A percentile compares a stretch with the other conserved stretches of the same genome.
Evolutionary conservation across 352 stramenopile species (phyloP).

Genomic region (Globisporangium alternatum): DNA sequence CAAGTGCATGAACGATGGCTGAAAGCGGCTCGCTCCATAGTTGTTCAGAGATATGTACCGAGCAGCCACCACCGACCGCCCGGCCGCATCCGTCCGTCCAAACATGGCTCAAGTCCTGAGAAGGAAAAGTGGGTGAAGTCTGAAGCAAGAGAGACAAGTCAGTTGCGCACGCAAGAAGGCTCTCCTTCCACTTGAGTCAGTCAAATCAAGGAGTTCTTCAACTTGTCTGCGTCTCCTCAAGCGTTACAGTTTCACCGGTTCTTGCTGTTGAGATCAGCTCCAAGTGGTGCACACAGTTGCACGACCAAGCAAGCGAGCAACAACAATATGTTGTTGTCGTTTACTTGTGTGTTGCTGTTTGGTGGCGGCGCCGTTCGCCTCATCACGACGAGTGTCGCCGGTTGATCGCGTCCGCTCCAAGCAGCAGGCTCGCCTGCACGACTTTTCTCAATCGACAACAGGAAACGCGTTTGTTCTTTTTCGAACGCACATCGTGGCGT

Average conservation of each 20-base stretch:
- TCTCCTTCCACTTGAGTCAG: too few species aligned
- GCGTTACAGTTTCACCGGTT: slow-evolving; percentile 1
- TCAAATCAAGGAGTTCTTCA: too few species aligned
- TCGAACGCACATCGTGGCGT: too few species aligned
- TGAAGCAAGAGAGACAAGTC: too few species aligned
- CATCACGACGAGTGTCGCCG: background rate
- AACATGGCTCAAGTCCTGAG: background rate
- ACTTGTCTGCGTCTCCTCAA: background rate
- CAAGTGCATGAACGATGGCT: background rate
- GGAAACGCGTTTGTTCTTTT: too few species aligned
- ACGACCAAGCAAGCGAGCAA: background rate
- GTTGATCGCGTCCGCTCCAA: slow-evolving; percentile 1
- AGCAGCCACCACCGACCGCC: too few species aligned
- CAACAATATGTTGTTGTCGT: background rate
- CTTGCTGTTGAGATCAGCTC: background rate
- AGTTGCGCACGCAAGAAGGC: too few species aligned
- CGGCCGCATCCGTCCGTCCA: too few species aligned
- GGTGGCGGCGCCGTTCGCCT: background rate
- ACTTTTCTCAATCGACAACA: background rate
- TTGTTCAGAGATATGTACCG: too few species aligned
- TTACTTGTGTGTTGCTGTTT: background rate
- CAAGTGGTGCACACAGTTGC: background rate
- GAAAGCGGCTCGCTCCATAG: too few species aligned
- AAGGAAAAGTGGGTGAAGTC: too few species aligned
- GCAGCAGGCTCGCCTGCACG: background rate